Evolutionary conservation across 2,329 filamentous ascomycete genomes (phyloP).

Genomic region (Ambrosiella cleistominuta): DNA sequence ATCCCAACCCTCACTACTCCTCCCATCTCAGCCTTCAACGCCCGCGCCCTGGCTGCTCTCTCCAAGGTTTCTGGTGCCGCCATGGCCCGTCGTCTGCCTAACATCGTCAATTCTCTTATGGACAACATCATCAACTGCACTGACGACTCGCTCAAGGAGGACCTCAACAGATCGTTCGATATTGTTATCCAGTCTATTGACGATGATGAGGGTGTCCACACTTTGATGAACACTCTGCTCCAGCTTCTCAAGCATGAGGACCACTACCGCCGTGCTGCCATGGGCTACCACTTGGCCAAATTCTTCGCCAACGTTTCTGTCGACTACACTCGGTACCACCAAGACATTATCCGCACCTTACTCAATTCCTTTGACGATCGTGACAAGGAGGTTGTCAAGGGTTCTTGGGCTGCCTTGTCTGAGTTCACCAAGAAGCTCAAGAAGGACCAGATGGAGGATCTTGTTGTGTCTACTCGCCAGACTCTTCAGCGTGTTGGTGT

Average conservation of each 20-base stretch:
- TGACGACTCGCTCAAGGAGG: conserved; percentile 53
- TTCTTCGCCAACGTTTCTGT: conserved; percentile 70
- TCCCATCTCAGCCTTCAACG: conserved; percentile 88
- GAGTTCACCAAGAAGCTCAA: conserved; percentile 76
- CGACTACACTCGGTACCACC: conserved; percentile 91
- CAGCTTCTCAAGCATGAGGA: conserved; percentile 83
- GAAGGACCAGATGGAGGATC: conserved; percentile 95
- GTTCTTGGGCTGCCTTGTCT: conserved; percentile 71
- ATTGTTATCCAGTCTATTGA: conserved; percentile 84
- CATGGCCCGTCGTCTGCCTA: conserved; percentile 79
- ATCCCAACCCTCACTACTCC: conserved; percentile 81
- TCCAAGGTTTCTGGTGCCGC: conserved; percentile 78
- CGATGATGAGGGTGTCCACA: conserved; percentile 89
- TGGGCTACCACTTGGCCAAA: conserved; percentile 60
- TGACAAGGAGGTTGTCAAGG: conserved; percentile 70
- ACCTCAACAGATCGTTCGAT: conserved; percentile 70
- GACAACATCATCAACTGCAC: conserved; percentile 69
- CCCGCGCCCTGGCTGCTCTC: conserved; percentile 78
- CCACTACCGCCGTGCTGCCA: conserved; percentile 62
- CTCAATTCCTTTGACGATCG: conserved; percentile 83
- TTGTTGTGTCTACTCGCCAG: conserved; percentile 73
- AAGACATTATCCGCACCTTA: conserved; percentile 79
- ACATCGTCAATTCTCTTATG: conserved; percentile 84
- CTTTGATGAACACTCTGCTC: conserved; percentile 84
- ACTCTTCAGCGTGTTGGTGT: conserved; percentile 79